Evolutionary conservation across 352 stramenopile genomes (phyloP), one percentile per base, ranked within the genome.

Genomic region (Phytophthora cryptogea): DNA sequence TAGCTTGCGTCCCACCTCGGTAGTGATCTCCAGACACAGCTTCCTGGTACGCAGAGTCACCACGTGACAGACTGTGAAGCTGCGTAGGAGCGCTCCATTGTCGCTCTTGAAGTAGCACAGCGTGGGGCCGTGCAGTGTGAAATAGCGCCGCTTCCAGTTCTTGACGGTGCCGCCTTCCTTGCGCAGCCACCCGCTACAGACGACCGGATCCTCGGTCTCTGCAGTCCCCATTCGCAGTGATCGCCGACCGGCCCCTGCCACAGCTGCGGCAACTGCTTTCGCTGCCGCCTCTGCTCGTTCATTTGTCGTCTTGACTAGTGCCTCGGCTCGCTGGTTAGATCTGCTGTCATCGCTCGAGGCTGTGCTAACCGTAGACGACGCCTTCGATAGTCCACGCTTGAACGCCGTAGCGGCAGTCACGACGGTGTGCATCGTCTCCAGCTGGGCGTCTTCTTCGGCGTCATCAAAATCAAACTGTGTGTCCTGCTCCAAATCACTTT

Each of bases 91-190:
- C 4, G 81, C 72, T 0, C 83, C 86, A 27, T 86, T 87, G 62
- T 90, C 83, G 40, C 82, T 94, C 63, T 92, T 90, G 50, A 89
- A 94, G 66, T 94, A 94, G 44, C 81, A 87, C 50, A 94, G 59
- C n/a, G 74, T 83, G 36, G 80, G 76, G 6, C 83, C 81, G 28
- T 88, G 82, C 10, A 94, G 66, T 1, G 80, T 92, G 62, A 94
- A 94, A 47, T 88, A 94, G 7, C 86, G 80, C 13, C 77, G 71
- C 57, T 94, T 94, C 86, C 86, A 94, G 52, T 76, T 91, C 63
- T 89, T 91, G 53, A 94, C 75, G 1, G 80, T 88, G 35, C 86
- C 82, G 30, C 86, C 86, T 76, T 94, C 81, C 57, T 94, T 94
- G 8, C 75, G 74, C 5, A 94, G 72, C 78, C 80, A 94, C 5